Evolutionary conservation across 768 basidiomycete species (phyloP), one percentile per base, ranked within the genome.

Genomic region (Tylopilus subfusipes): DNA sequence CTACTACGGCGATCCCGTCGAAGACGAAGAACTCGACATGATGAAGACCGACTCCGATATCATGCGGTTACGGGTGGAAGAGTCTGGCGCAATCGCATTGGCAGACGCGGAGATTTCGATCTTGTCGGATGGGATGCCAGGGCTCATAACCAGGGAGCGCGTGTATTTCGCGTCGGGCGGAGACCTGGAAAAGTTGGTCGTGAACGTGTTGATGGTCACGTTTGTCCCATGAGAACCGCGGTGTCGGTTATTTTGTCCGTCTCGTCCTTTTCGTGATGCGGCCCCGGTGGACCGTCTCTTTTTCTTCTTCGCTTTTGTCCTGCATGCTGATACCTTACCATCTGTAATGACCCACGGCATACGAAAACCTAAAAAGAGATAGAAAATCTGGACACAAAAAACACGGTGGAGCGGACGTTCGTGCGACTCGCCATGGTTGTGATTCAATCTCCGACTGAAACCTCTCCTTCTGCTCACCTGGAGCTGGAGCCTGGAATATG

Each of bases 181-280:
- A 2, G 80, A 83, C 66, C 64, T 90, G 65, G 83, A 88, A 65
- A 90, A 84, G 69, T 67, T 91, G 52, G 77, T 89, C 5, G 86
- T 91, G 21, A 90, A 91, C 67, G 80, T 83, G n/a, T 67, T 90
- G 48, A 61, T 91, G 43, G 85, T 90, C 22, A 81, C 83, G 5
- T 90, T 76, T 57, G 81, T 90, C 58, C 82, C 84, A 44, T 86
- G 72, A 78, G 39, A 40, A n/a, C 3, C 38, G 38, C 38, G n/a
- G 16, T 8, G 8, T 10, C 22, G 27, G 27, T 25, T 36, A n/a
- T n/a, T 50, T 38, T 27, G 6, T n/a, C 4, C 34, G 34, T 16
- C 7, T 36, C 16, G 14, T 7, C 25, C 25, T 25, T 22, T 9
- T 30, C 19, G 31, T 29, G 48, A 21, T 12, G n/a, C n/a, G 55